phyloP scores from a whole-genome alignment of 306 rosid species.

The Lagenaria siceraria region DNA sequence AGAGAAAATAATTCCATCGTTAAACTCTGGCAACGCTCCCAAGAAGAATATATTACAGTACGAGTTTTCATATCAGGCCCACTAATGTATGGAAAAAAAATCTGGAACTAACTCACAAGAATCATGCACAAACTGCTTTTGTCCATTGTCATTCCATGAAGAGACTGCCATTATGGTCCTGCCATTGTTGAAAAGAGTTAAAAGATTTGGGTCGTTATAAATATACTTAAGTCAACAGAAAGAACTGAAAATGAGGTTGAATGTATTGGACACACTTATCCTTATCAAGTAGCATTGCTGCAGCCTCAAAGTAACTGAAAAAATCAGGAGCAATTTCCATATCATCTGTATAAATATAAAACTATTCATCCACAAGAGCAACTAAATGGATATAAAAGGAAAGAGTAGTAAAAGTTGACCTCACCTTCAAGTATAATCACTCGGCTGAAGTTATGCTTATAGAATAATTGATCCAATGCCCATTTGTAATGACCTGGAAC shows the following conservation, averaged over 20 bases:
- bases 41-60: background rate
- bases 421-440: constrained; percentile 96
- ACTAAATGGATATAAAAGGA: background rate
- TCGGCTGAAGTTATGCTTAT: constrained; percentile 66
- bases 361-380: constrained; percentile 10
- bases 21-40: background rate
- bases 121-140: constrained; percentile 88
- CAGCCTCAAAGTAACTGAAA: constrained; percentile 85
- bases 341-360: constrained; percentile 54
- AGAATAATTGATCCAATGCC: constrained; percentile 82
- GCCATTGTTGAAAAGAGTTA: constrained; percentile 16
- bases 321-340: constrained; percentile 99
- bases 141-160: constrained; percentile 99
- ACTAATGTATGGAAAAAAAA: background rate
- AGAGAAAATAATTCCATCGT: background rate
- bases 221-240: background rate
- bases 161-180: constrained; percentile 97
- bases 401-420: constrained; percentile 14
- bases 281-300: constrained; percentile 67
- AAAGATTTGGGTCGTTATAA: background rate
- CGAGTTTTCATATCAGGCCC: background rate
- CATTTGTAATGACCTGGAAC: constrained; percentile 88
- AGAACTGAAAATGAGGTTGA: background rate
- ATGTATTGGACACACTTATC: constrained; percentile 55
- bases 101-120: constrained; percentile 46